A percentile compares a stretch with the other conserved stretches of the same genome.
Evolutionary conservation across 2,329 filamentous ascomycete genomes (phyloP).

Genomic region (Fusarium duplospermum): DNA sequence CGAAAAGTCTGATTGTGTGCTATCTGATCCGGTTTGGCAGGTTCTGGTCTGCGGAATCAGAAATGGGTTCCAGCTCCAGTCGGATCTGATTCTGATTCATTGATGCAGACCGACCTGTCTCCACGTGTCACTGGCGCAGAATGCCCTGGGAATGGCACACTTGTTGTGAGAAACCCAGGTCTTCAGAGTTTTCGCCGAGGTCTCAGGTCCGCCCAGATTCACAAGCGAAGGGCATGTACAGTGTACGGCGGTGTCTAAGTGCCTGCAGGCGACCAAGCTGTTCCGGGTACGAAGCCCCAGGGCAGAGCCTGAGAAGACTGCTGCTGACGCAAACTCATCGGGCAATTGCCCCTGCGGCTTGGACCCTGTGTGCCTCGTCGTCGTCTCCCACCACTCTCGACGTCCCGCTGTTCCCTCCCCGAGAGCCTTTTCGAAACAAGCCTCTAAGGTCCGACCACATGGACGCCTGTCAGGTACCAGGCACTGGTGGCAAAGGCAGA

Average conservation of each 20-base stretch:
- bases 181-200: slow-evolving; percentile 31
- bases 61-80: slow-evolving; percentile 7
- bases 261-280: slow-evolving; percentile 33
- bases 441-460: slow-evolving; percentile 56
- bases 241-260: slow-evolving; percentile 24
- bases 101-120: slow-evolving; percentile 17
- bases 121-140: slow-evolving; percentile 31
- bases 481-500: slow-evolving; percentile 43
- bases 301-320: neutral
- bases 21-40: neutral
- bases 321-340: slow-evolving; percentile 20
- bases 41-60: slow-evolving; percentile 10
- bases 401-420: slow-evolving; percentile 3
- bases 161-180: slow-evolving; percentile 27
- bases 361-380: slow-evolving; percentile 8
- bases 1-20: slow-evolving; percentile 30
- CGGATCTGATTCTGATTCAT: slow-evolving; percentile 19
- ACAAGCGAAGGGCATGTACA: slow-evolving; percentile 16
- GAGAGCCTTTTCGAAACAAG: slow-evolving; percentile 37
- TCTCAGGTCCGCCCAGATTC: slow-evolving; percentile 19
- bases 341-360: slow-evolving; percentile 4
- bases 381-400: slow-evolving; percentile 5
- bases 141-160: slow-evolving; percentile 17
- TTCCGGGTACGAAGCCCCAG: slow-evolving; percentile 7
- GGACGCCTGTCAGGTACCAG: slow-evolving; percentile 57